Percentiles rank a stretch among this genome's conserved stretches.
Evolutionary conservation across 352 stramenopile genomes (phyloP).

Genomic region (Globisporangium paroecandrum): DNA sequence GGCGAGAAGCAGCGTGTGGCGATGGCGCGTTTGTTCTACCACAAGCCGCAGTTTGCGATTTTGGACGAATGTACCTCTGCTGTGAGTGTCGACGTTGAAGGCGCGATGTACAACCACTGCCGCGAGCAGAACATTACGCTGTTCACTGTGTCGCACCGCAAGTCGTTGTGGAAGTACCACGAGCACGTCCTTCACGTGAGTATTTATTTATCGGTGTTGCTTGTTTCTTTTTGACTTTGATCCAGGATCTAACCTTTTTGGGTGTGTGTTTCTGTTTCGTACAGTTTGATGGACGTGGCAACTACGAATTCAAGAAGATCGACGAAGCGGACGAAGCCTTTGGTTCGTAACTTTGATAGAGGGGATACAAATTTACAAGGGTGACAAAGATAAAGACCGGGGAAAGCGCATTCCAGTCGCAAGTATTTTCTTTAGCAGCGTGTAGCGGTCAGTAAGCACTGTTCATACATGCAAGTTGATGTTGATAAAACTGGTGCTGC

Average conservation of each 20-base stretch:
- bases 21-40: constrained; percentile 88
- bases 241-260: constrained; percentile 5
- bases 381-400: neutral
- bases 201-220: constrained; percentile 13
- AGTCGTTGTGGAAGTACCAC: constrained; percentile 89
- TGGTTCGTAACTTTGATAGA: constrained; percentile 45
- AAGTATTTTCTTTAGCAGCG: neutral
- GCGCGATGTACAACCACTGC: constrained; percentile 83
- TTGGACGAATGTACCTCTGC: constrained; percentile 87
- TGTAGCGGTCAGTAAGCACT: constrained; percentile 3
- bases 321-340: constrained; percentile 73
- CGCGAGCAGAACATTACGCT: constrained; percentile 88
- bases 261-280: constrained; percentile 8
- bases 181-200: constrained; percentile 77
- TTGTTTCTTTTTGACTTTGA: neutral
- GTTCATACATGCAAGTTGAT: constrained; percentile 1
- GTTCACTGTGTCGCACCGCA: constrained; percentile 90
- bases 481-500: neutral
- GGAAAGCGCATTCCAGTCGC: neutral
- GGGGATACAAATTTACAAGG: neutral
- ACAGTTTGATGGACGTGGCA: constrained; percentile 79
- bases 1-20: constrained; percentile 91
- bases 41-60: constrained; percentile 89
- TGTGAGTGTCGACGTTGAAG: constrained; percentile 86
- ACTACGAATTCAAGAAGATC: constrained; percentile 88